Evolutionary conservation across 208 protist genomes (phyloP).

Genomic region (Porcisia deanei): DNA sequence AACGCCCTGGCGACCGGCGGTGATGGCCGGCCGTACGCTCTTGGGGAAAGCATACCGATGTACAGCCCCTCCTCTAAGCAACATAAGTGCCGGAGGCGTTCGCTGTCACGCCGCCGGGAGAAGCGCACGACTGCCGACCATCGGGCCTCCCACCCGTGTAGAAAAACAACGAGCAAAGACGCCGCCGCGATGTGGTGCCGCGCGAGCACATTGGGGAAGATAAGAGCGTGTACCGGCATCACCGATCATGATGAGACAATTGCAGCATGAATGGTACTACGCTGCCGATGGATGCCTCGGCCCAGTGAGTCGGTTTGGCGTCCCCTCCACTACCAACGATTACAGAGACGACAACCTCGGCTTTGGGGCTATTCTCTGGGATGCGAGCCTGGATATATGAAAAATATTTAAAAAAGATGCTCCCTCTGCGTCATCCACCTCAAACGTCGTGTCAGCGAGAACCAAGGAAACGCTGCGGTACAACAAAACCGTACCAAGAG

Average conservation of each 20-base stretch:
- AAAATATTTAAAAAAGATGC: no score
- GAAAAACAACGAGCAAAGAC: neutral
- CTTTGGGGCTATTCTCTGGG: neutral
- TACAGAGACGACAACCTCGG: neutral
- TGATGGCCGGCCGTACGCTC: no score
- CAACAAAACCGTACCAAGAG: neutral
- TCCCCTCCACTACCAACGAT: no score
- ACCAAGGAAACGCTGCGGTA: neutral
- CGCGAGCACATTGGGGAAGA: neutral
- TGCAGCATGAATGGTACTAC: neutral
- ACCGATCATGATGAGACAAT: neutral
- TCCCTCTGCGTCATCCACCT: neutral
- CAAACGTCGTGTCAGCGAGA: neutral
- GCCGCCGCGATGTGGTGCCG: neutral
- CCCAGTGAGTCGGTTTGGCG: neutral
- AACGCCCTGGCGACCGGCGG: neutral
- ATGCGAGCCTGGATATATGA: neutral
- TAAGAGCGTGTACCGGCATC: neutral
- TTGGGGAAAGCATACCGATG: neutral
- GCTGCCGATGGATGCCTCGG: conserved; percentile 4
- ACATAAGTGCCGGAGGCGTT: conserved; percentile 1
- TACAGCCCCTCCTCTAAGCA: conserved; percentile 17
- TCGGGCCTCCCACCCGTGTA: conserved; percentile 1
- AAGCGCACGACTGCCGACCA: neutral
- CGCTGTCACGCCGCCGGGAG: conserved; percentile 2